These are phyloP conservation scores for Wallacemonas sp. DNA, from an alignment of 208 protist genomes.

Conservation along the genomic window DNA sequence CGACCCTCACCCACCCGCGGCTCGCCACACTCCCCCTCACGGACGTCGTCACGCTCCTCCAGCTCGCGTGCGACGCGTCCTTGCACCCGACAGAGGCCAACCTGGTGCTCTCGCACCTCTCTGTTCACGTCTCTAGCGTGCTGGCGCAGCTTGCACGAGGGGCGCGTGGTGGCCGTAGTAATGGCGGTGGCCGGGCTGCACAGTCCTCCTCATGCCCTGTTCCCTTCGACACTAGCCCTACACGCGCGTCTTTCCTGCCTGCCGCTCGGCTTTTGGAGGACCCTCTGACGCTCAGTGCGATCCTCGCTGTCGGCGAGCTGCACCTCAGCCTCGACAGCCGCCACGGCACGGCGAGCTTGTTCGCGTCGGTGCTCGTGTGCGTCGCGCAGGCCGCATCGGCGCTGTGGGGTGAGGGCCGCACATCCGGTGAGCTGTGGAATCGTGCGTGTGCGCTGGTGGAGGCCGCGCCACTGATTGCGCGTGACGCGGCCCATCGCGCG, in stretches of 20 bases:
- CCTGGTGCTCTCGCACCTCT: conserved; percentile 12
- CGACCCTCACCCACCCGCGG: background rate
- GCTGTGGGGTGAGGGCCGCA: conserved; percentile 22
- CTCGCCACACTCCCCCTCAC: conserved; percentile 3
- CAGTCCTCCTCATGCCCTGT: too few relatives aligned
- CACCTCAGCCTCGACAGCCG: conserved; percentile 21
- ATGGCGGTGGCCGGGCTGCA: too few relatives aligned
- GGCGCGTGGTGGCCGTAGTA: too few relatives aligned
- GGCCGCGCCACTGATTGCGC: conserved; percentile 22
- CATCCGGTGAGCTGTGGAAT: conserved; percentile 22
- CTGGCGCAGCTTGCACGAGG: background rate
- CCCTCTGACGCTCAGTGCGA: background rate
- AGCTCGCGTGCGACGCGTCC: conserved; percentile 21
- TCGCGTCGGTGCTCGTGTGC: conserved; percentile 45
- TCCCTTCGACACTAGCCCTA: too few relatives aligned
- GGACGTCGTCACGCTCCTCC: background rate
- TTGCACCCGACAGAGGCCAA: background rate
- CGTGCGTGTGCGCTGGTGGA: conserved; percentile 47
- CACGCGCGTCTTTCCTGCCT: too few relatives aligned
- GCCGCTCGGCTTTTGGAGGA: background rate
- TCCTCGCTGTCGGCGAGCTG: conserved; percentile 38
- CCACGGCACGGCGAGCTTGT: conserved; percentile 39
- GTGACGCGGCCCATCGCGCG: conserved; percentile 10
- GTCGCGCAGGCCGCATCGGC: conserved; percentile 27
- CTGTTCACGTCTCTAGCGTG: background rate